phyloP scores from a whole-genome alignment of 768 basidiomycete genomes.

The Russula virescens region DNA sequence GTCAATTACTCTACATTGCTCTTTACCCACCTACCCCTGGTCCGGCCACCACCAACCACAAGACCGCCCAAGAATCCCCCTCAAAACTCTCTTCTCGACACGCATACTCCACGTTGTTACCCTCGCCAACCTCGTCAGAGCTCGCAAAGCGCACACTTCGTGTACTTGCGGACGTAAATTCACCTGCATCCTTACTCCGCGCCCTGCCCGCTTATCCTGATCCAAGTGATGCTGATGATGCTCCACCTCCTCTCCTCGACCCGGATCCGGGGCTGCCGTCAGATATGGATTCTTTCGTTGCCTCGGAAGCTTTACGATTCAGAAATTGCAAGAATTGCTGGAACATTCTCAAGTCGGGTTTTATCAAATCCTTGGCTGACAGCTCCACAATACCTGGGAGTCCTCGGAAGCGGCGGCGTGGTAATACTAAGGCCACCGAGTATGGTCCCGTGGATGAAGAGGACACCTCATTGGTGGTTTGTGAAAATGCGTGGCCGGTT shows the following conservation, averaged over 20 bases:
- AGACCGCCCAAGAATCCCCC: slow-evolving; percentile 16
- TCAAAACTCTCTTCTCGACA: slow-evolving; percentile 22
- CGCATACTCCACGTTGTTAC: slow-evolving; percentile 19
- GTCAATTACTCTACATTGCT: slow-evolving; percentile 24
- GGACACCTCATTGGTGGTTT: slow-evolving; percentile 36
- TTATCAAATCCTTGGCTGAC: slow-evolving; percentile 13
- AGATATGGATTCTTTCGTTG: slow-evolving; percentile 21
- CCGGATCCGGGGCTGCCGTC: background rate
- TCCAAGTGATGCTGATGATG: background rate
- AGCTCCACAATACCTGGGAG: slow-evolving; percentile 7
- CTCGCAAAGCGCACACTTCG: slow-evolving; percentile 20
- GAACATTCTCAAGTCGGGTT: slow-evolving; percentile 22
- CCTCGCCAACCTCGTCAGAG: slow-evolving; percentile 11
- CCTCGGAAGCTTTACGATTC: slow-evolving; percentile 22
- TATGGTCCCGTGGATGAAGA: slow-evolving; percentile 29
- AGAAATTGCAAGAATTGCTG: slow-evolving; percentile 25
- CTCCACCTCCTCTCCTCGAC: background rate
- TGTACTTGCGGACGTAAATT: slow-evolving; percentile 20
- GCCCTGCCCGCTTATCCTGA: slow-evolving; percentile 24
- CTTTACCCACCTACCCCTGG: slow-evolving; percentile 19
- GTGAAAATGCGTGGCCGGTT: slow-evolving; percentile 61
- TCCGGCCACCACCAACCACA: slow-evolving; percentile 5
- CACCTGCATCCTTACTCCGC: slow-evolving; percentile 20
- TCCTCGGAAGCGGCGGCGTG: slow-evolving; percentile 27
- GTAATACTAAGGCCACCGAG: slow-evolving; percentile 27